Evolutionary conservation across 176 grass and related monocot genomes (phyloP), one percentile per base, ranked within the genome.

Genomic region (Rhynchospora pubera): DNA sequence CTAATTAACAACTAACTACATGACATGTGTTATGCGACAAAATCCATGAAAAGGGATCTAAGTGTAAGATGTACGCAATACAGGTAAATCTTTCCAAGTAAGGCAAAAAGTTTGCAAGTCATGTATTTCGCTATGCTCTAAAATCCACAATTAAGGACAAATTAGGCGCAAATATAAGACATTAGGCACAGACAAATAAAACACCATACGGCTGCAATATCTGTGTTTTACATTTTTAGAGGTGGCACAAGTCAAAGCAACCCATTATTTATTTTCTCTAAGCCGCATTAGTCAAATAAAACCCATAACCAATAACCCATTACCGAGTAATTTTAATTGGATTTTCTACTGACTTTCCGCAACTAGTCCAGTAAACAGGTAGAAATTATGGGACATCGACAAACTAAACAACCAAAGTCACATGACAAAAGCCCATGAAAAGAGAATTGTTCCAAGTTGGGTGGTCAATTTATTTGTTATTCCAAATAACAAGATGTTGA

Each of bases 11-110:
- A 69, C 6, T 51, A 55, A 77, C 12, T 77, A 77, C 72, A 77
- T 56, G 72, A 77, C 72, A 74, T 74, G 24, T 77, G 72, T 77
- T 56, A 18, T 77, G 48, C 5, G 23, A 76, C 72, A 77, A 77
- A 77, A 77, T 13, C 72, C 72, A 56, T 77, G 72, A 77, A 77
- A 77, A 56, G 48, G 7, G 48, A 34, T 55, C 39, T 2, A 24
- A 30, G 72, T 77, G 72, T 77, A 28, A 77, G 72, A 32, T 77
- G 24, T 56, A 77, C 72, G 48, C 48, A 77, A 77, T 56, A 32
- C 50, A 5, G 22, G 48, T 77, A 77, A 77, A 77, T 56, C 21
- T 77, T 77, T 55, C 48, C 14, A 32, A 56, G 46, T 9, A 75
- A 75, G 48, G 71, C 71, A 76, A 76, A 48, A 55, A 51, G 48